Evolutionary conservation across 2,329 filamentous ascomycete species (phyloP).

Genomic region (Periconia digitata): DNA sequence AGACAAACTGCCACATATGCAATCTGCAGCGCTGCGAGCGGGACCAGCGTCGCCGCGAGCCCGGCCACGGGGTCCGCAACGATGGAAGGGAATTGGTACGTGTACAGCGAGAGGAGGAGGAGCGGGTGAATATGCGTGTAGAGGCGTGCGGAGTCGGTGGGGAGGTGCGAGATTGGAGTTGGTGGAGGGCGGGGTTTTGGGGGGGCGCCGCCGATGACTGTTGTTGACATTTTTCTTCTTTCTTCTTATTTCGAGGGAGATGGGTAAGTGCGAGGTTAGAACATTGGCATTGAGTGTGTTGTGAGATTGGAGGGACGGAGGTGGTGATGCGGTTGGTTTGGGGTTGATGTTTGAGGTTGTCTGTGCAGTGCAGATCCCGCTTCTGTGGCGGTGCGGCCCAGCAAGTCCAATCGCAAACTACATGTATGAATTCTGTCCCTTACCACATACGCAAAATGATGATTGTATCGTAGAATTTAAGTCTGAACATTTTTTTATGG

Average conservation of each 20-base stretch:
- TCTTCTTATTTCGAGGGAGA: conserved; percentile 1
- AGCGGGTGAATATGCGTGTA: conserved; percentile 69
- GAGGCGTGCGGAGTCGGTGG: conserved; percentile 51
- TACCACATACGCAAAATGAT: too few species aligned
- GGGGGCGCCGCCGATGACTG: conserved; percentile 24
- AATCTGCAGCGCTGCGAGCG: conserved; percentile 65
- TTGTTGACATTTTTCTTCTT: conserved; percentile 23
- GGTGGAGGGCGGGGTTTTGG: conserved; percentile 25
- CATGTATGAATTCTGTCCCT: too few species aligned
- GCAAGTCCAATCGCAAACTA: too few species aligned
- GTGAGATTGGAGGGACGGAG: neutral
- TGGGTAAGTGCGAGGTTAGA: neutral
- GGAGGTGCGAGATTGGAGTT: conserved; percentile 51
- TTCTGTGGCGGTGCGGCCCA: too few species aligned
- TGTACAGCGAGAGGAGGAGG: conserved; percentile 66
- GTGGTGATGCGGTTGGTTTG: too few species aligned
- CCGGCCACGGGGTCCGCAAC: conserved; percentile 70
- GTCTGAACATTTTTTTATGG: too few species aligned
- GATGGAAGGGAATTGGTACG: conserved; percentile 64
- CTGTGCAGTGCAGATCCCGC: too few species aligned
- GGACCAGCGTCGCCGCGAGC: conserved; percentile 62
- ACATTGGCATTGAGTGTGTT: neutral
- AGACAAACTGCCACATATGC: conserved; percentile 61
- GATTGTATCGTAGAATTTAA: too few species aligned
- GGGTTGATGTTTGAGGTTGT: too few species aligned